Base-by-base conservation (phyloP, 345 rosid species). In the Euclidium syriacum region DNA sequence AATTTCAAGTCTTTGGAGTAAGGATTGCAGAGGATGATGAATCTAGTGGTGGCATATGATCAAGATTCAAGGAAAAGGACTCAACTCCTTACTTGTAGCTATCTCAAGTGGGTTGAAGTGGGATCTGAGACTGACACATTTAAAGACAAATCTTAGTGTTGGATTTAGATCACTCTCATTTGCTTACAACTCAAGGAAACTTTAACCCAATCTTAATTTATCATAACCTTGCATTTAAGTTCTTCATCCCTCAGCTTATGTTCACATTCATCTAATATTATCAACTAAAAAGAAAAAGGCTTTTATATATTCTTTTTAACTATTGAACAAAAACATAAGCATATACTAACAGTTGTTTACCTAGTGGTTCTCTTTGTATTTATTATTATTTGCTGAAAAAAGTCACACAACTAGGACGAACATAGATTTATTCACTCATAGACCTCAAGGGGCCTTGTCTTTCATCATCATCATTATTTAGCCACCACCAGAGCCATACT, bases 401-500 rank as follows among this genome's bases (percentile, higher is more conserved):
- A 25, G 52, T 46, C 11, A 35, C 18, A 35, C 14, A 56, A 25
- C 63, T n/a, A 46, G 4, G 64, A 35, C 24, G 6, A 46, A 38
- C 29, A 18, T 17, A 4, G 44, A 6, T 34, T 24, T 59, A 24
- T 52, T 60, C 48, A 50, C 22, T 22, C 12, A 34, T 8, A 57
- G 38, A 32, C 35, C 34, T 50, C 3, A 1, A 51, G 3, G 52
- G 3, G 52, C 35, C n/a, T 51, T 9, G 20, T 51, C 35, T 58
- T 49, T 40, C 33, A 58, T 24, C 26, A 18, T 44, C 14, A 10
- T 24, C 26, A 18, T 44, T 10, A 10, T 27, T 76, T 68, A 73
- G 64, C 77, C 87, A 58, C 96, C 77, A 30, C 95, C 95, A 1
- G 95, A 89, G 66, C 96, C 95, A 36, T 78, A 89, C 78, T 83